Evolutionary conservation across 805 yeast genomes (phyloP).

Genomic region (Priceomyces carsonii): DNA sequence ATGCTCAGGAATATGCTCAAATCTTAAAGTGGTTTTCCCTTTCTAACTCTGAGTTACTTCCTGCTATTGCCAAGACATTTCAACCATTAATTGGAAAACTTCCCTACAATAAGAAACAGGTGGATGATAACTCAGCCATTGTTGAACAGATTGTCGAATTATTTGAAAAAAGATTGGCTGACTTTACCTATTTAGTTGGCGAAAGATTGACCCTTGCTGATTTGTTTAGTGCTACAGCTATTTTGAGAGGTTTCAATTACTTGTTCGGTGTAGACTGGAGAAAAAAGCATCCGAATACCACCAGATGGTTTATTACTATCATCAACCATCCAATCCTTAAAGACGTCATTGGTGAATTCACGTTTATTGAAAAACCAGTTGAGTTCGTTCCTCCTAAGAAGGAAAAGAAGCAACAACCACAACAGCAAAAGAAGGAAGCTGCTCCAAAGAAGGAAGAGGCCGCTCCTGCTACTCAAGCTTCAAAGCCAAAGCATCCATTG

Average conservation of each 20-base stretch:
- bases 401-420: constrained; percentile 58
- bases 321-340: constrained; percentile 46
- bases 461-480: constrained; percentile 43
- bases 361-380: constrained; percentile 64
- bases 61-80: constrained; percentile 50
- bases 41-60: constrained; percentile 66
- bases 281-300: constrained; percentile 56
- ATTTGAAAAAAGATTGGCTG: constrained; percentile 58
- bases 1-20: constrained; percentile 60
- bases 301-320: constrained; percentile 73
- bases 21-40: constrained; percentile 79
- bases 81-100: constrained; percentile 59
- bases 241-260: constrained; percentile 55
- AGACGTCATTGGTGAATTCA: constrained; percentile 49
- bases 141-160: constrained; percentile 41
- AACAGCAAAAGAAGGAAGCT: constrained; percentile 28
- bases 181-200: constrained; percentile 69
- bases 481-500: constrained; percentile 91
- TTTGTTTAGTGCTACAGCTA: constrained; percentile 50
- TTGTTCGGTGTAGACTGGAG: constrained; percentile 69
- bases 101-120: constrained; percentile 78
- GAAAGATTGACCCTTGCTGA: constrained; percentile 62
- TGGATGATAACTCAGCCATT: constrained; percentile 46
- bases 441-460: constrained; percentile 29
- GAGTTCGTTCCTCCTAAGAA: constrained; percentile 72